Conservation (phyloP, 2,329 filamentous ascomycete species). For the Penicillium paneum region DNA sequence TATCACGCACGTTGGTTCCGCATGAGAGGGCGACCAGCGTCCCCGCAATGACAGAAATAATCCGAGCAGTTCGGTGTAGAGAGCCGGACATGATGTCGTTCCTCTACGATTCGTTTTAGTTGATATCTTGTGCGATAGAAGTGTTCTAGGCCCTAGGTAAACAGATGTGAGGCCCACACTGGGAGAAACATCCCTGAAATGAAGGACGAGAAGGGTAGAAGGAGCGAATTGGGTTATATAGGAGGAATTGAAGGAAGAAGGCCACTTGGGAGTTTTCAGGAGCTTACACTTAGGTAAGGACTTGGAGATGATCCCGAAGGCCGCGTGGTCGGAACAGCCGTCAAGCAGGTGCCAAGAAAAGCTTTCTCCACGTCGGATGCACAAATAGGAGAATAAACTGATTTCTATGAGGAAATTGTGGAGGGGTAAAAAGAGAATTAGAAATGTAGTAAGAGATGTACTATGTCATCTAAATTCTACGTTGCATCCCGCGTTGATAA, state of each 20-base stretch:
- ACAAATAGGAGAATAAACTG: neutral
- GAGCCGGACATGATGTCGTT: slow-evolving; percentile 28
- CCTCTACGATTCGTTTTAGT: neutral
- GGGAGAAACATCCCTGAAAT: slow-evolving; percentile 1
- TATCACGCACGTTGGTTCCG: slow-evolving; percentile 72
- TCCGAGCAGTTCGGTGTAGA: slow-evolving; percentile 53
- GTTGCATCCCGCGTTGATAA: neutral
- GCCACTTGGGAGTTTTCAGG: neutral
- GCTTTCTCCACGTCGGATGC: slow-evolving; percentile 2
- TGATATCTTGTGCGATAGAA: neutral
- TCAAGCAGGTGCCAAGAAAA: slow-evolving; percentile 3
- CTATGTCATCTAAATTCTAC: neutral
- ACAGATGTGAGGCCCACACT: neutral
- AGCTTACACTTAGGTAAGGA: slow-evolving; percentile 6
- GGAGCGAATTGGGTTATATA: slow-evolving; percentile 5
- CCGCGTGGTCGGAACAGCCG: slow-evolving; percentile 5
- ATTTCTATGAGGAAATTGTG: neutral
- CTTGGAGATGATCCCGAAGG: slow-evolving; percentile 1
- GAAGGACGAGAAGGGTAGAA: neutral
- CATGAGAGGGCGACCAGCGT: slow-evolving; percentile 83
- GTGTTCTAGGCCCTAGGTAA: neutral
- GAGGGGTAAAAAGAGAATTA: neutral
- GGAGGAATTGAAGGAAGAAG: neutral
- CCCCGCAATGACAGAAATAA: slow-evolving; percentile 80
- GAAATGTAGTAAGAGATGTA: neutral